A percentile compares a stretch with the other conserved stretches of the same genome.
Conservation (phyloP, 2,329 filamentous ascomycete species). For the Alternaria arborescens region DNA sequence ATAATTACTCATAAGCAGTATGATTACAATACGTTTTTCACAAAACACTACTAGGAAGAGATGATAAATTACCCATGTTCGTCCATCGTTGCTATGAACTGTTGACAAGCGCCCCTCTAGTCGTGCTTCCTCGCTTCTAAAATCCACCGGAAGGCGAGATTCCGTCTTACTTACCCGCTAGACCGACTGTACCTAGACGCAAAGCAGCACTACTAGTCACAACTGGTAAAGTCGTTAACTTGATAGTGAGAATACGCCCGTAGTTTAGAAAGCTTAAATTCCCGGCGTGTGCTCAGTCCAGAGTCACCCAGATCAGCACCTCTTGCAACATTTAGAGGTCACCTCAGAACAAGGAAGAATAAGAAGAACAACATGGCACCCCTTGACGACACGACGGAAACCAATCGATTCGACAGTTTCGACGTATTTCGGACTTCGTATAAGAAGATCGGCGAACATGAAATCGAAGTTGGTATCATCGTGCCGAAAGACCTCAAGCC, state of each 20-base stretch:
- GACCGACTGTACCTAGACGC: not conserved
- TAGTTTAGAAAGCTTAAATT: not conserved
- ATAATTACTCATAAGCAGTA: not conserved
- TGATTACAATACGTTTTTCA: not conserved
- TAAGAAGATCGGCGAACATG: constrained; percentile 52
- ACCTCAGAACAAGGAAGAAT: not conserved
- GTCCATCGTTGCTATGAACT: not conserved
- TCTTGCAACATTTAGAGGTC: not conserved
- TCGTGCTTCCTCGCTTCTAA: not conserved
- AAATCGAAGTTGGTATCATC: constrained; percentile 51
- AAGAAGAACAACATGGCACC: not conserved
- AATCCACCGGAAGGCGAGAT: not conserved
- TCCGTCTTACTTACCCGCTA: not conserved
- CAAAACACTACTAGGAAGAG: not conserved
- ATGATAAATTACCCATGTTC: not conserved
- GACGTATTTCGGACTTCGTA: constrained; percentile 52
- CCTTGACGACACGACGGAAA: constrained; percentile 28
- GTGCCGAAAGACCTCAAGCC: constrained; percentile 49
- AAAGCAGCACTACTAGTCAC: not conserved
- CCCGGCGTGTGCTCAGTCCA: not conserved
- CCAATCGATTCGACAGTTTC: constrained; percentile 51
- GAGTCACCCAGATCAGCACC: not conserved
- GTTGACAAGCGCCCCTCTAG: not conserved
- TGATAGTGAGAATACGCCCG: not conserved
- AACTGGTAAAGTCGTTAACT: not conserved